These are phyloP conservation scores for Debaryomyces subglobosus DNA, from an alignment of 1,139 yeast genomes.

Conservation along the genomic window DNA sequence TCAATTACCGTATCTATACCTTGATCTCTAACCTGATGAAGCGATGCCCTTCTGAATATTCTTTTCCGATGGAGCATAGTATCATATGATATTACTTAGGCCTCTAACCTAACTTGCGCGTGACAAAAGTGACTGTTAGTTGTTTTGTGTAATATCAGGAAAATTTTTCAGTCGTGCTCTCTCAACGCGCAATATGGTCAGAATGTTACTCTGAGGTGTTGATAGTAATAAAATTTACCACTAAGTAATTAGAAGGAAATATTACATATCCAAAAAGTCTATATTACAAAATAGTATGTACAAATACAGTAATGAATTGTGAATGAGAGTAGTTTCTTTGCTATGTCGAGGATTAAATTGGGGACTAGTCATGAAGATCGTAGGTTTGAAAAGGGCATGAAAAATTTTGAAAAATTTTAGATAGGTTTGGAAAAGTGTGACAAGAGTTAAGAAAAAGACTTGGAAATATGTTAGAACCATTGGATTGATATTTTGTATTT, in stretches of 20 bases:
- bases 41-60: background rate
- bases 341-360: background rate
- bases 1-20: background rate
- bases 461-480: background rate
- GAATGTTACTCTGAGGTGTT: background rate
- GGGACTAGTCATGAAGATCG: background rate
- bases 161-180: conserved; percentile 14
- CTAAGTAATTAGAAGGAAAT: background rate
- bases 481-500: background rate
- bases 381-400: background rate
- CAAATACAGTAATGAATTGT: background rate
- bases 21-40: conserved; percentile 4
- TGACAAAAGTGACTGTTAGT: conserved; percentile 1
- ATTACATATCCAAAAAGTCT: conserved; percentile 7
- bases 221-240: conserved; percentile 2
- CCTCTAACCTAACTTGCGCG: background rate
- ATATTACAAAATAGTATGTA: conserved; percentile 7
- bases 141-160: conserved; percentile 13
- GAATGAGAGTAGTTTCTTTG: background rate
- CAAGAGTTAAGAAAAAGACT: background rate
- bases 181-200: conserved; percentile 5
- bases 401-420: background rate
- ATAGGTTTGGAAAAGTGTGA: background rate
- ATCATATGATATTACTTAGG: conserved; percentile 5
- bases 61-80: background rate